A percentile compares a stretch with the other conserved stretches of the same genome.
These are phyloP conservation scores for Cicer arietinum DNA, from an alignment of 306 rosid genomes.

Conservation along the genomic window DNA sequence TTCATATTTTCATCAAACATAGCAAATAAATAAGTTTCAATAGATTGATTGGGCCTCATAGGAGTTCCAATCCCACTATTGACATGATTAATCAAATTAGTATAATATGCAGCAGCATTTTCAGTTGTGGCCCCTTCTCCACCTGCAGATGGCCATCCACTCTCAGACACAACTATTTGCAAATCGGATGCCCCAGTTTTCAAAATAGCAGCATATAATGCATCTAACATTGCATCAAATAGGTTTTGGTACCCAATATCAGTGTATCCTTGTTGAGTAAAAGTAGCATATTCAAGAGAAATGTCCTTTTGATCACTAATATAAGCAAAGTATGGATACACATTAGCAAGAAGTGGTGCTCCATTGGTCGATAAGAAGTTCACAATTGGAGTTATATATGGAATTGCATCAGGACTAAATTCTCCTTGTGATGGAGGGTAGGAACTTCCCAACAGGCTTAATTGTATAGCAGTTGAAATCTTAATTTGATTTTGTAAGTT, in stretches of 20 bases:
- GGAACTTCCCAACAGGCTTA: too few relatives aligned
- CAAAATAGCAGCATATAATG: conserved; percentile 63
- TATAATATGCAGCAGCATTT: conserved; percentile 55
- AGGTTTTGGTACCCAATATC: conserved; percentile 56
- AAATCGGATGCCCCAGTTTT: conserved; percentile 47
- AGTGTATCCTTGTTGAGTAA: conserved; percentile 46
- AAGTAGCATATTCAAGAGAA: conserved; percentile 53
- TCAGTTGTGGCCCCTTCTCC: conserved; percentile 38
- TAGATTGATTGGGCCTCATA: conserved; percentile 28
- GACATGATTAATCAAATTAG: conserved; percentile 56
- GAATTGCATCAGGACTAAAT: too few relatives aligned
- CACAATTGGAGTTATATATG: too few relatives aligned
- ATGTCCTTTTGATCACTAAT: not conserved
- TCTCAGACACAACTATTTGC: conserved; percentile 62
- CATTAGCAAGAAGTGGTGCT: too few relatives aligned
- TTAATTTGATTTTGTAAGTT: too few relatives aligned
- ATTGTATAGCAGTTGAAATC: too few relatives aligned
- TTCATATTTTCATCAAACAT: conserved; percentile 58
- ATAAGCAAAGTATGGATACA: conserved; percentile 9
- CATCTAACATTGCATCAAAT: conserved; percentile 59
- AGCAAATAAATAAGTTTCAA: conserved; percentile 55
- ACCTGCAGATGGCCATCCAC: conserved; percentile 73
- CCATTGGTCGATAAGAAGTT: too few relatives aligned
- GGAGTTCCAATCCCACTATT: conserved; percentile 61
- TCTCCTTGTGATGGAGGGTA: too few relatives aligned